Conservation (phyloP, 352 stramenopile genomes). For the Globisporangium apiculatum region DNA sequence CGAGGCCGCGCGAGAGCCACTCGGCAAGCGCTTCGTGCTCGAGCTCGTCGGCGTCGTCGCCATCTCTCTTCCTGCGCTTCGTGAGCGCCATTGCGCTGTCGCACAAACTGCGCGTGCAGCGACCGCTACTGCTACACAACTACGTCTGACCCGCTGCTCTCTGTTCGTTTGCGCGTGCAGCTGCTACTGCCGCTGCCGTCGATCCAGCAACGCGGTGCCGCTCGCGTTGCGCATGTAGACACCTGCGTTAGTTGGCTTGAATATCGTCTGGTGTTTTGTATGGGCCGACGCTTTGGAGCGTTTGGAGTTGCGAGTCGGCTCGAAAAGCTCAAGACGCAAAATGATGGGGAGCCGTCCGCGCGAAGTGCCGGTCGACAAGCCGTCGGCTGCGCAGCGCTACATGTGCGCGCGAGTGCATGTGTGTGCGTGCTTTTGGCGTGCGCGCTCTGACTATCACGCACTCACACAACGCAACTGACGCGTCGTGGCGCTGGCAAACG, state of each 20-base stretch:
- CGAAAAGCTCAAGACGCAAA: not conserved
- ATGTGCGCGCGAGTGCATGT: constrained; percentile 20
- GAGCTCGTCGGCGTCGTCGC: constrained; percentile 31
- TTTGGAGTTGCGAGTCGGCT: too few species aligned
- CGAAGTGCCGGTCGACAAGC: constrained; percentile 49
- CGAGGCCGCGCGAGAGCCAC: constrained; percentile 56
- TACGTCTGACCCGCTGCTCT: too few species aligned
- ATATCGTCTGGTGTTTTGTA: too few species aligned
- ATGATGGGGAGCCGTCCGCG: constrained; percentile 21
- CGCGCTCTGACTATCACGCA: not conserved
- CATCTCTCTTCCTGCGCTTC: constrained; percentile 14
- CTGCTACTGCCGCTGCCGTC: too few species aligned
- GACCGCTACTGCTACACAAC: too few species aligned
- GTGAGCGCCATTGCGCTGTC: constrained; percentile 11
- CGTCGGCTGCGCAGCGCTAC: constrained; percentile 46
- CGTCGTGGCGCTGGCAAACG: not conserved
- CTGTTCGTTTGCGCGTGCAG: too few species aligned
- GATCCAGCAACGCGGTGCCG: too few species aligned
- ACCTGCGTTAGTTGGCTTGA: too few species aligned
- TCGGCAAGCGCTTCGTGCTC: constrained; percentile 67
- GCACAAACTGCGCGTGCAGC: too few species aligned
- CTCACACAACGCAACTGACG: not conserved
- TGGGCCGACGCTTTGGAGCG: too few species aligned
- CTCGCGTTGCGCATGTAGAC: too few species aligned
- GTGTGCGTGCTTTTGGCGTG: not conserved